Conservation (phyloP, 78 protist genomes). For the Creolimax fragrantissima region DNA sequence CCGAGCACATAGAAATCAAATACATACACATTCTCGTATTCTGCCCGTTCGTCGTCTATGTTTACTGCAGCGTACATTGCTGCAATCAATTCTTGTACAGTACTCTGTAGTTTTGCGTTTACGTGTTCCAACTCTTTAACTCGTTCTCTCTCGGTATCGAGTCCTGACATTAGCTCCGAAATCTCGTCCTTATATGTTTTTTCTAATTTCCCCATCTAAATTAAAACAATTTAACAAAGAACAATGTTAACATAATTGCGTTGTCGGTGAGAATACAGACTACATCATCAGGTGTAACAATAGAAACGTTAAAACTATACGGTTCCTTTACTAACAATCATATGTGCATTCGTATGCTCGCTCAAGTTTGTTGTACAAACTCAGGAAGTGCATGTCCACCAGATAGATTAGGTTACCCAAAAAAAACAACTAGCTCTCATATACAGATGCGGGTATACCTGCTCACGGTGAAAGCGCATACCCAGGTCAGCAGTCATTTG, state of each 20-base stretch:
- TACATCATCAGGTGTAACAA: not conserved
- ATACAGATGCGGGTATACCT: not conserved
- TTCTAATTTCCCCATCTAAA: not conserved
- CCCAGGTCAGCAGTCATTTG: not conserved
- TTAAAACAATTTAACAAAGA: no score
- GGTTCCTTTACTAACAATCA: not conserved
- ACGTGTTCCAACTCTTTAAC: not conserved
- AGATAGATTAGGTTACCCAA: not conserved
- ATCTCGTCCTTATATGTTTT: not conserved
- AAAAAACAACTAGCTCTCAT: not conserved
- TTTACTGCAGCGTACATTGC: not conserved
- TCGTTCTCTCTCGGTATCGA: not conserved
- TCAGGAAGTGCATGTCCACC: not conserved
- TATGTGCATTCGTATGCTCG: not conserved
- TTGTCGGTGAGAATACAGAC: not conserved
- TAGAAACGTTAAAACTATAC: not conserved
- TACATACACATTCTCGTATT: not conserved
- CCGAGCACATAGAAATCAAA: no score
- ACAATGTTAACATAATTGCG: not conserved
- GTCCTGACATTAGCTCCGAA: not conserved
- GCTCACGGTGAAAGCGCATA: not conserved
- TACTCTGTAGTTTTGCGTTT: not conserved
- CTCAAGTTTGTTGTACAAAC: not conserved
- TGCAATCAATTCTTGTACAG: not conserved
- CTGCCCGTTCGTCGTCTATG: not conserved